These are phyloP conservation scores for Quercus bicolor DNA, from an alignment of 306 rosid genomes.

Conservation along the genomic window DNA sequence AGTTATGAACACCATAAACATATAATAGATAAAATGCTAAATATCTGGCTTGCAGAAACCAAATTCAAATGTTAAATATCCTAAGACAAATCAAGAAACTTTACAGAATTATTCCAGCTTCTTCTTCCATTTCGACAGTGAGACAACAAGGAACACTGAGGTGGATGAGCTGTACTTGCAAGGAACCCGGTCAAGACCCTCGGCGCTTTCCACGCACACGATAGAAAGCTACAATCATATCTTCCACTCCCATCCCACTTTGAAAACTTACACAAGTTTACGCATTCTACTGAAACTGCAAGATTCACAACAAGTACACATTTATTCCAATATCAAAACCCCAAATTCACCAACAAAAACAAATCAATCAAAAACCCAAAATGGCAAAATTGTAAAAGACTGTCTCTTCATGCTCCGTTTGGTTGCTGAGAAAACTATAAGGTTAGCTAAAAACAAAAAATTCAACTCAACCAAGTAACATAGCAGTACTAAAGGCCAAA, in stretches of 20 bases:
- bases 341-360: background rate
- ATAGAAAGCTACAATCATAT: slow-evolving; percentile 71
- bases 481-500: background rate
- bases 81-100: slow-evolving; percentile 38
- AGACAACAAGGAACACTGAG: slow-evolving; percentile 37
- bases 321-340: slow-evolving; percentile 27
- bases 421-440: background rate
- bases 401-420: slow-evolving; percentile 8
- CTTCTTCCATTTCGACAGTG: slow-evolving; percentile 52
- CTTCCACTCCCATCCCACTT: slow-evolving; percentile 81
- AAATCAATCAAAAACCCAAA: background rate
- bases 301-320: slow-evolving; percentile 4
- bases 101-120: slow-evolving; percentile 66
- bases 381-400: background rate
- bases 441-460: background rate
- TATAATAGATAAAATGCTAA: background rate
- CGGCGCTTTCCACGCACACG: slow-evolving; percentile 94
- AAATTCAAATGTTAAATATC: slow-evolving; percentile 16
- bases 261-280: slow-evolving; percentile 67
- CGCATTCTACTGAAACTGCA: slow-evolving; percentile 91
- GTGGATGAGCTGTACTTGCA: slow-evolving; percentile 80
- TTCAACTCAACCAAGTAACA: slow-evolving; percentile 9
- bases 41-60: background rate
- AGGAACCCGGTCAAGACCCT: slow-evolving; percentile 90
- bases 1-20: background rate